A percentile compares a stretch with the other conserved stretches of the same genome.
Evolutionary conservation across 768 basidiomycete species (phyloP).

Genomic region (Suillus paluster): DNA sequence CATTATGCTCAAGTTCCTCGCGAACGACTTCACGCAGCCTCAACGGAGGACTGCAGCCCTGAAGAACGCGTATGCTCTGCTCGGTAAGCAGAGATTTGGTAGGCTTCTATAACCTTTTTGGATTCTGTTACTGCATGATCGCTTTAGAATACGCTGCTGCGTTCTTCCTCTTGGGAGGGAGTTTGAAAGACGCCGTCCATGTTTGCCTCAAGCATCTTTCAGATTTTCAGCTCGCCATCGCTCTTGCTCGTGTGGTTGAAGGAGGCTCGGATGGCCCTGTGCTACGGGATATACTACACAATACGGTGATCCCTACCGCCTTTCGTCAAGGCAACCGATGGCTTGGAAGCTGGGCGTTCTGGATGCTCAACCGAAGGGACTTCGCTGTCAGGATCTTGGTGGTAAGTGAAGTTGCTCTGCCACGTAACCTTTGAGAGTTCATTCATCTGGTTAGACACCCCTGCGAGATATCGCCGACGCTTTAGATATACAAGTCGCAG

Average conservation of each 20-base stretch:
- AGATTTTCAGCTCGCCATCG: slow-evolving; percentile 91
- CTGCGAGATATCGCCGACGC: slow-evolving; percentile 70
- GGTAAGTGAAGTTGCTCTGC: slow-evolving; percentile 49
- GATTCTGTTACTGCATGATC: slow-evolving; percentile 11
- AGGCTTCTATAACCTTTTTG: slow-evolving; percentile 29
- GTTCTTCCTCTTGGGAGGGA: slow-evolving; percentile 92
- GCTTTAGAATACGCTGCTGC: slow-evolving; percentile 89
- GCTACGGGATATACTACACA: slow-evolving; percentile 68
- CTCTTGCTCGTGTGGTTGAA: slow-evolving; percentile 85
- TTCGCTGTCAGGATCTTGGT: slow-evolving; percentile 88
- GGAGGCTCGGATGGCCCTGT: slow-evolving; percentile 82
- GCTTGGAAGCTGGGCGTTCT: slow-evolving; percentile 96
- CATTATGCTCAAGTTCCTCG: slow-evolving; percentile 88
- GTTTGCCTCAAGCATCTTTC: slow-evolving; percentile 86
- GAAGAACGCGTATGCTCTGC: slow-evolving; percentile 94
- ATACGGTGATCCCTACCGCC: slow-evolving; percentile 80
- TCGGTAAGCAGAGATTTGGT: slow-evolving; percentile 94
- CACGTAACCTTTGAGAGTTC: neutral
- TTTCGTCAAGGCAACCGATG: slow-evolving; percentile 90
- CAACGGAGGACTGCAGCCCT: slow-evolving; percentile 92
- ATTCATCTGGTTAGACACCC: slow-evolving; percentile 57
- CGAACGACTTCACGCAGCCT: slow-evolving; percentile 83
- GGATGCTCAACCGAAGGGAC: slow-evolving; percentile 88
- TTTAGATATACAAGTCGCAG: slow-evolving; percentile 55
- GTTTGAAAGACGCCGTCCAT: slow-evolving; percentile 88